A percentile compares a stretch with the other conserved stretches of the same genome.
Conservation (phyloP, 2,329 filamentous ascomycete species). For the Hortaea sp. region DNA sequence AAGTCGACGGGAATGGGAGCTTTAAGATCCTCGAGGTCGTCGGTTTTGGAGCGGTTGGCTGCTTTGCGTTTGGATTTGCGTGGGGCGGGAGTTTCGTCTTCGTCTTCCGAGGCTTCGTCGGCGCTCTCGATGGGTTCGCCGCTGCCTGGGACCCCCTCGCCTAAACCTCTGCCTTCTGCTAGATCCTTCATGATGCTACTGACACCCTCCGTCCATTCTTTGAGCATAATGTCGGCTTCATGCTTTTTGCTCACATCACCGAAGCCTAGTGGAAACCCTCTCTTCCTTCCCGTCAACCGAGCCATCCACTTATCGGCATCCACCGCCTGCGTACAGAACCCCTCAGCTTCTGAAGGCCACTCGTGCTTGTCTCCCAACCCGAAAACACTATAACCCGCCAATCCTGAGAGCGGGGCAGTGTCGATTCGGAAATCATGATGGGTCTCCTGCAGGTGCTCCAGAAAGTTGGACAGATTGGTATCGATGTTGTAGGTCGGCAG, state of each 20-base stretch:
- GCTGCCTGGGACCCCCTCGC: conserved; percentile 64
- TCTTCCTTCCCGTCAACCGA: conserved; percentile 76
- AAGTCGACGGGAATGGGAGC: conserved; percentile 73
- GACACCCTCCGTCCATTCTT: conserved; percentile 71
- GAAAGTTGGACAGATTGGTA: conserved; percentile 75
- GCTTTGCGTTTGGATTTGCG: conserved; percentile 33
- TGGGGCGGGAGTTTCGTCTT: conserved; percentile 23
- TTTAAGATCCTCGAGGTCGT: conserved; percentile 73
- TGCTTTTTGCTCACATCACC: conserved; percentile 60
- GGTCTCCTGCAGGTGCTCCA: conserved; percentile 81
- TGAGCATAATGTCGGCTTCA: conserved; percentile 55
- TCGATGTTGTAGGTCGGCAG: conserved; percentile 94
- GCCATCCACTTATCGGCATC: conserved; percentile 95
- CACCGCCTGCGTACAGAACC: conserved; percentile 86
- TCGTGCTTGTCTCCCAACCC: conserved; percentile 85
- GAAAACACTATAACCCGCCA: conserved; percentile 87
- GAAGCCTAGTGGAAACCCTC: conserved; percentile 81
- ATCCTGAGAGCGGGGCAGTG: conserved; percentile 63
- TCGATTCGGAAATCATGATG: conserved; percentile 97
- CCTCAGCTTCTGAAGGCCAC: conserved; percentile 83
- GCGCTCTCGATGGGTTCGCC: conserved; percentile 80
- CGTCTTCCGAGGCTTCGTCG: conserved; percentile 54
- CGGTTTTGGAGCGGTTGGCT: conserved; percentile 36
- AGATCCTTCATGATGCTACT: conserved; percentile 58
- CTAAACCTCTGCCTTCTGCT: conserved; percentile 42